Conservation (phyloP, 2,329 filamentous ascomycete genomes). For the Daldinia sp. region DNA sequence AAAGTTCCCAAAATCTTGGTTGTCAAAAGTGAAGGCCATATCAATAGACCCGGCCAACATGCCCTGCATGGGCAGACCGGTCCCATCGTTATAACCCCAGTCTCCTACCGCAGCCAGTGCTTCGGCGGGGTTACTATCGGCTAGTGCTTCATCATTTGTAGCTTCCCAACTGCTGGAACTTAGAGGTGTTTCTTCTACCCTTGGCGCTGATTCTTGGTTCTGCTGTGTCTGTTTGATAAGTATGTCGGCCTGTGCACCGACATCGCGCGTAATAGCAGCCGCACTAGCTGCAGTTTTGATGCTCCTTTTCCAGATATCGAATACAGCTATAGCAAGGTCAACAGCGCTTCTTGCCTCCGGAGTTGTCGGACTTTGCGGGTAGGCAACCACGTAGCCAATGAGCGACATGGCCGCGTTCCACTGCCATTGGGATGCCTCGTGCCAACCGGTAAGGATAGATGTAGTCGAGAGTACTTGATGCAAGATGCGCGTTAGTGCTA, state of each 20-base stretch:
- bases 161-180: conserved; percentile 7
- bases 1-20: conserved; percentile 22
- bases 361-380: conserved; percentile 17
- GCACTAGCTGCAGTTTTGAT: conserved; percentile 26
- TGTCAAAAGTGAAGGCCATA: conserved; percentile 35
- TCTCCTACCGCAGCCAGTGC: neutral
- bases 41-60: conserved; percentile 31
- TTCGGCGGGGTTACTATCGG: neutral
- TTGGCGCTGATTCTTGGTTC: conserved; percentile 8
- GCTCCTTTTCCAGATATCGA: conserved; percentile 31
- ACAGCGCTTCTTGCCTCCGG: conserved; percentile 17
- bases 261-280: conserved; percentile 29
- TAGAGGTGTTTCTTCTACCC: neutral
- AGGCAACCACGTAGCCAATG: conserved; percentile 35
- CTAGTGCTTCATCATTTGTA: neutral
- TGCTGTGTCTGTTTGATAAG: conserved; percentile 15
- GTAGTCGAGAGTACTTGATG: conserved; percentile 35
- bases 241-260: conserved; percentile 24
- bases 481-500: conserved; percentile 30
- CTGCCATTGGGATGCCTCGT: conserved; percentile 37
- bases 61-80: conserved; percentile 18
- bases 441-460: conserved; percentile 35
- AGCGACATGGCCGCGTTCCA: conserved; percentile 38
- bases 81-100: conserved; percentile 16
- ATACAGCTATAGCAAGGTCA: conserved; percentile 26